These are phyloP conservation scores for Fusarium devonianum DNA, from an alignment of 2,329 filamentous ascomycete genomes.

Conservation along the genomic window DNA sequence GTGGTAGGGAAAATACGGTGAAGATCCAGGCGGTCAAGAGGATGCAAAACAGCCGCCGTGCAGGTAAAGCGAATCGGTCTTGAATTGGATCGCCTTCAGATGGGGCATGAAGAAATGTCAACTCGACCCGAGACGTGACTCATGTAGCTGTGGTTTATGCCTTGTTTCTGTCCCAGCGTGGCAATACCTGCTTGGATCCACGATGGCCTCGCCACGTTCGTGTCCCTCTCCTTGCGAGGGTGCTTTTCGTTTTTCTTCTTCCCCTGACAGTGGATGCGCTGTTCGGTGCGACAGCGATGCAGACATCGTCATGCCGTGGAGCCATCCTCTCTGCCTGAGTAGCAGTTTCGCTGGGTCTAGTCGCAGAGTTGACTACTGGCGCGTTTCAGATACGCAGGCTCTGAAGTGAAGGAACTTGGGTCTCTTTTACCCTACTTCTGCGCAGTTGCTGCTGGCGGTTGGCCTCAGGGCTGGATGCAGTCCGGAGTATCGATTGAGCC, in stretches of 20 bases:
- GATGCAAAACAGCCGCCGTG: not conserved
- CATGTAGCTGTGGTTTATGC: constrained; percentile 8
- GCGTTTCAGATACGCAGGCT: constrained; percentile 28
- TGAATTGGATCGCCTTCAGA: not conserved
- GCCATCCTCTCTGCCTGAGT: constrained; percentile 36
- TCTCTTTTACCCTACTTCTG: too few relatives aligned
- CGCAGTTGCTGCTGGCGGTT: too few relatives aligned
- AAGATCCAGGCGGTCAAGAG: constrained; percentile 8
- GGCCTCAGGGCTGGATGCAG: too few relatives aligned
- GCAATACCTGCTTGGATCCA: constrained; percentile 28
- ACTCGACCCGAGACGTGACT: constrained; percentile 26
- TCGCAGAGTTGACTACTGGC: constrained; percentile 8
- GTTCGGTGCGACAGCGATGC: too few relatives aligned
- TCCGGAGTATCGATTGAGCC: too few relatives aligned
- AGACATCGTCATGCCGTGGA: constrained; percentile 40
- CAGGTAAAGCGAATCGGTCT: not conserved
- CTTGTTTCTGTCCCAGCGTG: constrained; percentile 20
- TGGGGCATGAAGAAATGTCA: constrained; percentile 1
- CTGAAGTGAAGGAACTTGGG: too few relatives aligned
- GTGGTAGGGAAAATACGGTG: constrained; percentile 8
- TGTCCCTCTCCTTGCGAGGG: too few relatives aligned
- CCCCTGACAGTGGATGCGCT: too few relatives aligned
- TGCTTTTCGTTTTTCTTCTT: constrained; percentile 11
- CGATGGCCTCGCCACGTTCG: not conserved
- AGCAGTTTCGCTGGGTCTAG: constrained; percentile 30